Base-by-base conservation (phyloP, 495 filamentous ascomycete species). In the Baudoinia panamericana region DNA sequence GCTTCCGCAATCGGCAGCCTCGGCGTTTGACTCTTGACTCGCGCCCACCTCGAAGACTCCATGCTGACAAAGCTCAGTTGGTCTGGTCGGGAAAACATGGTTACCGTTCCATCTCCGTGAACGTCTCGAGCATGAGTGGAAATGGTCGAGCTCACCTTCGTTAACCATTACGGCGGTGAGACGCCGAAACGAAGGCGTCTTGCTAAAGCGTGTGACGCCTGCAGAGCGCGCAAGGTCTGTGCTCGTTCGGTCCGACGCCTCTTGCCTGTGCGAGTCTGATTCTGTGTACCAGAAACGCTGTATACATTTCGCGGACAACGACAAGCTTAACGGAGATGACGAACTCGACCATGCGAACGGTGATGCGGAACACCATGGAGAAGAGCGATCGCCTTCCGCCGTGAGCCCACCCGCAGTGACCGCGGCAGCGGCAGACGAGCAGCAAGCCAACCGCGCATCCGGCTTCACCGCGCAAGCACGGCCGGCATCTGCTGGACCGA, bases 131-230 rank as follows among this genome's bases (percentile, higher is more conserved):
- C n/a, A n/a, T n/a, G n/a, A n/a, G n/a, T n/a, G n/a, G n/a, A n/a
- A 18, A 33, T 34, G 27, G 46, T 46, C 31, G 48, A 51, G 43
- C 29, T 51, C 33, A 51, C 48, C 1, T 51, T 51, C 33, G 48
- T 51, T 2, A 21, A 46, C 22, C 48, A 51, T 17, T 46, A 51
- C 21, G 17, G 30, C 5, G 48, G 43, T 17, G 48, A 51, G 13
- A 18, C 43, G 13, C 48, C 43, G 25, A 51, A 51, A 34, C 42
- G 48, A 12, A 46, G 38, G 26, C 30, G 48, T 5, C 48, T 51
- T 11, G 48, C 48, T 4, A 46, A 51, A 46, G 48, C 48, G 3
- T 51, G 48, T 33, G 42, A 46, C 12, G 17, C 26, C 2, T 51
- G 48, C 43, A 3, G 48, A 25, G 18, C 42, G 9, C 42, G 48